Evolutionary conservation across 1,139 yeast species (phyloP), one percentile per base, ranked within the genome.

Genomic region (Candida neerlandica): DNA sequence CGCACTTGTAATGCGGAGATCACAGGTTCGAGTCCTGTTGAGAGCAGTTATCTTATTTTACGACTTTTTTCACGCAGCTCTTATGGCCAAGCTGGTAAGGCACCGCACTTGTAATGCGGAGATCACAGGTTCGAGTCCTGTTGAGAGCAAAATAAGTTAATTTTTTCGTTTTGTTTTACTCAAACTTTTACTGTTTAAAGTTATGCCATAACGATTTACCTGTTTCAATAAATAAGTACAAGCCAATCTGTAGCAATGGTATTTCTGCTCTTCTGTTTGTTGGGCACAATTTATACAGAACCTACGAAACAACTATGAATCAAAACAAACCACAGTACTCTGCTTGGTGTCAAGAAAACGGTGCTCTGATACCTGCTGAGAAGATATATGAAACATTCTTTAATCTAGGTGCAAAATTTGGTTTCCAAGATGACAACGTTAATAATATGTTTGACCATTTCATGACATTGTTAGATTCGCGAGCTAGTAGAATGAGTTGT

Each of bases 71-170:
- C 27, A 5, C 9, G 10, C 2, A 23, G 27, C 34, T 30, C 15
- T n/a, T 80, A 80, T 82, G 86, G 86, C 89, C 89, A 84, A 85
- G 89, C 27, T 83, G 89, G 89, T 84, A 84, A 84, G 89, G 89
- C 89, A 86, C 86, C 82, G 83, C 89, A 84, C 90, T 85, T 84
- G 89, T 84, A 85, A 84, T 84, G 89, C 83, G 82, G 86, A 84
- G 89, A 84, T 84, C 89, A 84, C 81, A 88, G 84, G 89, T 84
- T 84, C 89, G 85, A 84, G 73, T 83, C 88, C 83, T 87, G 82
- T 81, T 81, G 84, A 80, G 81, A 85, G 87, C 87, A 82, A 57
- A 59, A 23, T 57, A 55, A 6, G 14, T 11, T 42, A 16, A 9
- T 48, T 30, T 43, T 45, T 30, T 14, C 12, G n/a, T 19, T 34